These are phyloP conservation scores for Purpureocillium lavendulum DNA, from an alignment of 2,329 filamentous ascomycete genomes.

Conservation along the genomic window DNA sequence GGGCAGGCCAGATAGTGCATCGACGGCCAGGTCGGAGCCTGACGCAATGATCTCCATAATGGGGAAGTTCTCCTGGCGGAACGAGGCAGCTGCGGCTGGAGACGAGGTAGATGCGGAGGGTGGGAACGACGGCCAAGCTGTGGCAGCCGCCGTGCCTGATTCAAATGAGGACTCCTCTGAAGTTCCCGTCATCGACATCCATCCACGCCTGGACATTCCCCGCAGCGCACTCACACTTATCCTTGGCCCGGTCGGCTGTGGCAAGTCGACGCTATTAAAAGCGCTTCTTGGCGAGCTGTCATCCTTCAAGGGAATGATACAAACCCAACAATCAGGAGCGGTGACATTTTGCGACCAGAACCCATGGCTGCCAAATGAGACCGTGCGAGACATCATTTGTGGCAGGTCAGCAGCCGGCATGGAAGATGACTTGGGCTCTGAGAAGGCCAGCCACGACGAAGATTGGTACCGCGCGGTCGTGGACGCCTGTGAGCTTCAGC, in stretches of 20 bases:
- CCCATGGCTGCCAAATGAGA: constrained; percentile 15
- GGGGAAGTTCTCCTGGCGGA: background rate
- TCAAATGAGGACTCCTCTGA: background rate
- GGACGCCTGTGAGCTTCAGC: constrained; percentile 14
- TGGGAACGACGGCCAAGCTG: background rate
- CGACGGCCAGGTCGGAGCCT: background rate
- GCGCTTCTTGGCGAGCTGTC: constrained; percentile 16
- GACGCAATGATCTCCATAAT: background rate
- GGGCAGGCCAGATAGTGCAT: background rate
- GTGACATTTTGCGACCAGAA: constrained; percentile 16
- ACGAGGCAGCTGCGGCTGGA: background rate
- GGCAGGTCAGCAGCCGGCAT: constrained; percentile 23
- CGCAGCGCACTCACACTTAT: constrained; percentile 11
- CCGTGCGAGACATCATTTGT: constrained; percentile 19
- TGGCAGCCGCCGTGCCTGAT: background rate
- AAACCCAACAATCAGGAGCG: constrained; percentile 8
- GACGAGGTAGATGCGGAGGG: background rate
- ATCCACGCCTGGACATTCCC: background rate
- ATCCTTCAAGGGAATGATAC: constrained; percentile 8
- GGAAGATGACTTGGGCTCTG: constrained; percentile 27
- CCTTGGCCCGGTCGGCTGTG: constrained; percentile 20
- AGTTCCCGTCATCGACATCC: background rate
- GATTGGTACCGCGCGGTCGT: constrained; percentile 14
- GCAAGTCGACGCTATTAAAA: constrained; percentile 19
- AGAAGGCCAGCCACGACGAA: constrained; percentile 8